Base-by-base conservation (phyloP, 495 filamentous ascomycete species). In the Aspergillus asperescens region DNA sequence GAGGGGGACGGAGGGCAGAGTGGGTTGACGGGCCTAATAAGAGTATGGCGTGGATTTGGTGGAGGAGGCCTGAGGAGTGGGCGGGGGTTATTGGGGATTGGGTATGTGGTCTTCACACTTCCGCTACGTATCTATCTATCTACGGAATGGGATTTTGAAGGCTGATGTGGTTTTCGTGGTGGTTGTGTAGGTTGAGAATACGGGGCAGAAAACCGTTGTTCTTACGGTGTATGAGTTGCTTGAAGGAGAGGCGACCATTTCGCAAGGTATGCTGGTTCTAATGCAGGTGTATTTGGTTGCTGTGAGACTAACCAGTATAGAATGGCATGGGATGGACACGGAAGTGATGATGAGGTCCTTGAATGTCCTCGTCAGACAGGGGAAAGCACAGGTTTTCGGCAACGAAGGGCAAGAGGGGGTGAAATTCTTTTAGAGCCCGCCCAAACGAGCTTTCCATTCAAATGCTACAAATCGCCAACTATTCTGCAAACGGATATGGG, bases 311-410 rank as follows among this genome's bases (percentile, higher is more conserved):
- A 68, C 35, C 40, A 19, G 1, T 50, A 8, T 54, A 89, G 89
- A 93, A 66, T 93, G 95, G 63, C 84, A 90, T 71, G 89, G 88
- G 13, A 88, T 98, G 77, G 90, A 96, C 57, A 63, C 71, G 19
- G 89, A 90, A 20, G 60, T 94, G 28, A 78, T 97, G 64, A 77
- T 84, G 50, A 88, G 85, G 64, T 80, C 87, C n/a, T 71, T 98
- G 15, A 75, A 76, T 51, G 75, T 89, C 47, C 73, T 96, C 20
- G 89, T 95, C 20, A 95, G 91, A 75, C 76, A 85, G 29, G 90
- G 90, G 55, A 94, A 87, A 69, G 91, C 93, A 19, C 90, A 96
- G 70, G 81, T 97, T 10, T 96, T 98, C 75, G 92, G 92, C 16
- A 68, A 59, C 31, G 90, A 91, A 55, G 92, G 92, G 57, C 82